phyloP scores from a whole-genome alignment of 2,329 filamentous ascomycete genomes.

The Bipolaris victoriae region DNA sequence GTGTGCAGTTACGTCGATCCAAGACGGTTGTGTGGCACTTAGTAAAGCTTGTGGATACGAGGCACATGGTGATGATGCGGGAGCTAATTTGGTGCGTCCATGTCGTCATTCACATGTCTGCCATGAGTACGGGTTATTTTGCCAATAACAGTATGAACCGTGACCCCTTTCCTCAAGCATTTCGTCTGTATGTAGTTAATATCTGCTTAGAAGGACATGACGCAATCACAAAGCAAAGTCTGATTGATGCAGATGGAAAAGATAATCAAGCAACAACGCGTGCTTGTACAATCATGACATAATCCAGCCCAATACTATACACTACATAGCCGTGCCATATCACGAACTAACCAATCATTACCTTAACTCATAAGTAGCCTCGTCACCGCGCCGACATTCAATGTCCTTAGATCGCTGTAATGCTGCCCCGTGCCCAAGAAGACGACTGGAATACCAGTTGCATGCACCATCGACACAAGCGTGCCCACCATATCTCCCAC shows the following conservation, averaged over 20 bases:
- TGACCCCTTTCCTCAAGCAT: not conserved
- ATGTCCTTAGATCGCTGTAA: constrained; percentile 67
- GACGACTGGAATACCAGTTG: constrained; percentile 92
- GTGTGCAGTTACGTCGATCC: constrained; percentile 4
- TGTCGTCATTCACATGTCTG: constrained; percentile 7
- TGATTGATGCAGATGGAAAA: not conserved
- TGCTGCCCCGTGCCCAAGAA: constrained; percentile 81
- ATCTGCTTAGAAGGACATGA: not conserved
- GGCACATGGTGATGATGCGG: not conserved
- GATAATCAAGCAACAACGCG: not conserved
- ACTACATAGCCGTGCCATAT: not conserved
- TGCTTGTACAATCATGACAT: not conserved
- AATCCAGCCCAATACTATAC: constrained; percentile 5
- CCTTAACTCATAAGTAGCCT: constrained; percentile 63
- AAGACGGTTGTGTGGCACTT: constrained; percentile 3
- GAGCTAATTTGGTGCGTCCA: not conserved
- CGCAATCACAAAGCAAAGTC: not conserved
- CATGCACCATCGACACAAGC: constrained; percentile 95
- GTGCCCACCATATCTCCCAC: constrained; percentile 99
- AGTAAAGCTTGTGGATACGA: constrained; percentile 5
- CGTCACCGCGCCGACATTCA: constrained; percentile 70
- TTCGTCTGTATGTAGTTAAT: not conserved
- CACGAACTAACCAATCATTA: constrained; percentile 23
- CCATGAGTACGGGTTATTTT: not conserved
- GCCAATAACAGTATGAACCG: not conserved